A percentile compares a stretch with the other conserved stretches of the same genome.
These are phyloP conservation scores for Fragosphaeria purpurea DNA, from an alignment of 2,329 filamentous ascomycete genomes.

Conservation along the genomic window DNA sequence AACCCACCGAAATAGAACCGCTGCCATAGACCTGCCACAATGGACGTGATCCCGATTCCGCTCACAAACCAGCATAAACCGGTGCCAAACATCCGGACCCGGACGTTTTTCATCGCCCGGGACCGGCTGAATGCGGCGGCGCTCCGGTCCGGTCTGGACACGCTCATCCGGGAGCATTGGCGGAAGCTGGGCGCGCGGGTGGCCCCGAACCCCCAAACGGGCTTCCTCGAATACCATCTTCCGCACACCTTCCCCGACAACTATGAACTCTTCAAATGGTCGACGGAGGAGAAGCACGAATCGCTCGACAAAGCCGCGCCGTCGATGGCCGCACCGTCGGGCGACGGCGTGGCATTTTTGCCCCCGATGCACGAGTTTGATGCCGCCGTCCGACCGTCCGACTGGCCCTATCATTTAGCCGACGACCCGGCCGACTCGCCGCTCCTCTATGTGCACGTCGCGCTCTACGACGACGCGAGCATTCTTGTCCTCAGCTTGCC, in stretches of 20 bases:
- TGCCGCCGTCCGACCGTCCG: not conserved
- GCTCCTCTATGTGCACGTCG: conserved; percentile 1
- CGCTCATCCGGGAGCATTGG: conserved; percentile 5
- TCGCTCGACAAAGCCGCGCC: not conserved
- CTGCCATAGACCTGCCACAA: not conserved
- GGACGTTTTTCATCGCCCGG: conserved; percentile 2
- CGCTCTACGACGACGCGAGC: not conserved
- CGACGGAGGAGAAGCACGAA: not conserved
- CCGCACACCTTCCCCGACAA: not conserved
- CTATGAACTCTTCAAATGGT: conserved; percentile 5
- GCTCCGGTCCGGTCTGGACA: conserved; percentile 1
- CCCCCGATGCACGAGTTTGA: not conserved
- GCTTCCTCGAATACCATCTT: not conserved
- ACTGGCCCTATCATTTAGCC: not conserved
- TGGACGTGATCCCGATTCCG: not conserved
- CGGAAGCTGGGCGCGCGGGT: conserved; percentile 6
- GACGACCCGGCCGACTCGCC: conserved; percentile 1
- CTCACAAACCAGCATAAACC: not conserved
- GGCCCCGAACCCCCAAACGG: not conserved
- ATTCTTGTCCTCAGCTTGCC: conserved; percentile 4
- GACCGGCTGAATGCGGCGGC: conserved; percentile 1
- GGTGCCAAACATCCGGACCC: conserved; percentile 2
- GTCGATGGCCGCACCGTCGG: not conserved
- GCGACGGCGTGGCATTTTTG: not conserved
- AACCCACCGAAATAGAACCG: too few species aligned